Base-by-base conservation (phyloP, 306 rosid species). In the Prinsepia uniflora region DNA sequence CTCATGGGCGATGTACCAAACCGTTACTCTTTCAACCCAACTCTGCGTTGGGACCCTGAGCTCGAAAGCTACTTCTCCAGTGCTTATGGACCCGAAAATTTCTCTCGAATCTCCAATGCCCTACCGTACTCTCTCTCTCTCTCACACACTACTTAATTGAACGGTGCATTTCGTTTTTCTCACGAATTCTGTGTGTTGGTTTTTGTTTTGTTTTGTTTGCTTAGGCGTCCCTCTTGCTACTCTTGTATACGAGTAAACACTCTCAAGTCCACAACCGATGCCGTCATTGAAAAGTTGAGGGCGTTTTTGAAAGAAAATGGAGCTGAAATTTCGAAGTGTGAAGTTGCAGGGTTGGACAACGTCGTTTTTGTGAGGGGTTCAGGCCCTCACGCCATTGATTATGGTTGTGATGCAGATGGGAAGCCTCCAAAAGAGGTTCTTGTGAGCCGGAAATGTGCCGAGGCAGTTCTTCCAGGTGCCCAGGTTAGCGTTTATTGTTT, bases 381-480 rank as follows among this genome's bases (percentile, higher is more conserved):
- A 4, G 98, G 95, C 48, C 97, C 97, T 4, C 94, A 85, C 66
- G 15, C 68, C 24, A 80, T 94, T 75, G 84, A 84, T 77, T 94
- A 94, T 53, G 89, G 82, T 34, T 67, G 68, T 83, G 83, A 12
- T 77, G 84, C 18, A 36, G 79, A 68, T 82, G 80, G 83, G 47
- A 79, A 65, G 74, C 83, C 87, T 76, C 90, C 92, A 4, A 94
- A 94, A 75, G 98, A 90, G 83, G 80, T 94, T 19, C 83, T 89
- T 71, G 97, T 94, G 68, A 94, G 96, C 66, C 81, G 98, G 74
- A 94, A 94, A 70, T 94, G 98, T 72, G 97, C 96, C 12, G 97
- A 94, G 85, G 98, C 97, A 0, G 98, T 94, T 86, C 97, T 94
- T 65, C 91, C 95, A 1, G 98, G 96, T 22, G 96, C 98, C 77